Base-by-base conservation (phyloP, 1,139 yeast species). In the Lodderomyces beijingensis region DNA sequence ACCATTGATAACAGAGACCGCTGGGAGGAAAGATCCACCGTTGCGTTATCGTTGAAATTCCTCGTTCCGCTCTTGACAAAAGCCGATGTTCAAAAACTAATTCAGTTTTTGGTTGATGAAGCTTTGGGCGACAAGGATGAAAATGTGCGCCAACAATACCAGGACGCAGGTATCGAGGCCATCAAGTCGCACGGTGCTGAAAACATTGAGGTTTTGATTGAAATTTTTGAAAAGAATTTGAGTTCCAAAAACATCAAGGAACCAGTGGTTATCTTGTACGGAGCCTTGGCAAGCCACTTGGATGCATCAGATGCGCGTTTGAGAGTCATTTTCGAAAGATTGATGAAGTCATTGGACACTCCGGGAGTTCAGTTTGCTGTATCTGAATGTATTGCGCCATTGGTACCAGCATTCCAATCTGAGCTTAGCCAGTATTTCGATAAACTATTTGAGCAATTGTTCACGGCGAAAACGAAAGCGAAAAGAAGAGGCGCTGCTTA, bases 401-500 rank as follows among this genome's bases (percentile, higher is more conserved):
- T 89, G 40, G 94, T 86, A 7, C 65, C 66, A 14, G 63, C 78
- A 18, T 74, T 83, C 38, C 71, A 64, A 21, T 51, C 64, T 2
- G 62, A 65, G 20, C 67, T 80, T 23, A 68, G 69, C 25, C 55
- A 59, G 0, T 77, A 82, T 43, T 59, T 87, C 39, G 82, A 79
- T 29, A 44, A 51, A 4, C 61, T 88, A 34, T 71, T 85, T 49
- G 71, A 65, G 3, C 76, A 72, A 43, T 63, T 89, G 22, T 78
- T 82, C 47, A 61, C 62, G 17, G 65, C 65, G 4, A 69, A 71
- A 6, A 58, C 66, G 2, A 56, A 70, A 30, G 77, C 81, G 0
- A 65, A 71, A 11, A 76, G 96, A 53, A 75, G 91, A 45, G 99
- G 98, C 50, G 93, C 96, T 1, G 97, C 98, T 1, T 88, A 85